Base-by-base conservation (phyloP, 2,329 filamentous ascomycete species). In the Beauveria australis region DNA sequence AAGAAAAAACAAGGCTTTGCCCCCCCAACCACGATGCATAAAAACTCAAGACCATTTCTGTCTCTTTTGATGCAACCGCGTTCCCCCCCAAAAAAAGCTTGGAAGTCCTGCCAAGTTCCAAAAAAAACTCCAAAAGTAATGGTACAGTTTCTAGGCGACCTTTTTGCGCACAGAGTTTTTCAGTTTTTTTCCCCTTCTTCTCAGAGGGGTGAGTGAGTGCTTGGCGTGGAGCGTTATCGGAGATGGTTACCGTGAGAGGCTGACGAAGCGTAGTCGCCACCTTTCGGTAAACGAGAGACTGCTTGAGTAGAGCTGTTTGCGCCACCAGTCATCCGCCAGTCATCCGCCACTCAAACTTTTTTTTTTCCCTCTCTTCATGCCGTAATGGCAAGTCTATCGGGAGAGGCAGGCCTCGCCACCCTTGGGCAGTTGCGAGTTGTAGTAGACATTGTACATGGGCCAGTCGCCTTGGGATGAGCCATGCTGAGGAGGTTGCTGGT, bases 381-480 rank as follows among this genome's bases (percentile, higher is more conserved):
- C 10, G 37, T 41, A 14, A 30, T 30, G 28, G 28, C 28, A n/a
- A 9, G 8, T 30, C 28, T 44, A 61, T 40, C 52, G 52, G 10
- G 52, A 61, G 10, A 61, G 44, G 46, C 59, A 61, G 12, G 59
- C 52, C 26, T 54, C 52, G 30, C 52, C 28, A 14, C 46, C 52
- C 33, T 56, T 61, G 24, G 43, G 30, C 30, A 57, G n/a, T 33
- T 59, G 61, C 5, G 56, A 55, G 37, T 63, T 62, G 62, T 73
- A 73, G 66, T 72, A 72, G 63, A 72, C 66, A 58, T 67, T 69
- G 63, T 73, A 73, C 67, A 73, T 70, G 64, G 66, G 68, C 69
- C 70, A 72, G 18, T 49, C 52, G n/a, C 47, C 53, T 30, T 54
- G 55, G 40, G 54, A 22, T 14, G 53, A 48, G 40, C 28, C 19